A percentile compares a stretch with the other conserved stretches of the same genome.
These are phyloP conservation scores for Solanum hybrid DNA, from an alignment of 305 asterid genomes.

Conservation along the genomic window DNA sequence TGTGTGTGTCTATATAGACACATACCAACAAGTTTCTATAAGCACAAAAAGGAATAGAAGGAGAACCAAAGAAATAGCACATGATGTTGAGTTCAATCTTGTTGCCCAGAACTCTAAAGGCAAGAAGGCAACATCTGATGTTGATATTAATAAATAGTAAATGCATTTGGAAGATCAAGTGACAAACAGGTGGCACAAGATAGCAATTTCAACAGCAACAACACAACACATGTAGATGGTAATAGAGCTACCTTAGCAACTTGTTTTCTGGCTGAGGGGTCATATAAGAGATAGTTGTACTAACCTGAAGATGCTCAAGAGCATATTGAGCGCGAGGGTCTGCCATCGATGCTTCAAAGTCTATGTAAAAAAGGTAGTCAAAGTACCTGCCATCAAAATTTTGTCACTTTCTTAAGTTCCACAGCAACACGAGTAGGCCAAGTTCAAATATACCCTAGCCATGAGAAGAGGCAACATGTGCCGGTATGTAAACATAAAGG, in stretches of 20 bases:
- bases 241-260: background rate
- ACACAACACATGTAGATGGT: background rate
- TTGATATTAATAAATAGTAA: background rate
- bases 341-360: conserved; percentile 93
- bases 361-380: conserved; percentile 86
- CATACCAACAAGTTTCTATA: background rate
- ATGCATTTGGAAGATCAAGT: background rate
- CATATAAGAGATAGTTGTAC: conserved; percentile 6
- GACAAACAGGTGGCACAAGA: background rate
- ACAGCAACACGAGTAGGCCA: background rate
- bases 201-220: background rate
- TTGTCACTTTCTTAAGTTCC: conserved; percentile 3
- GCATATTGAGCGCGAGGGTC: conserved; percentile 91
- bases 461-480: background rate
- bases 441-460: background rate
- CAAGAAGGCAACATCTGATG: background rate
- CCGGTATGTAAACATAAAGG: background rate
- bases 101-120: background rate
- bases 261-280: background rate
- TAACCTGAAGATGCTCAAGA: conserved; percentile 77
- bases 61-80: background rate
- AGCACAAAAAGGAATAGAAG: background rate
- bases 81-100: background rate
- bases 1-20: background rate
- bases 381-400: conserved; percentile 62